Base-by-base conservation (phyloP, 331 rosid genomes). In the Acacia pycnantha region DNA sequence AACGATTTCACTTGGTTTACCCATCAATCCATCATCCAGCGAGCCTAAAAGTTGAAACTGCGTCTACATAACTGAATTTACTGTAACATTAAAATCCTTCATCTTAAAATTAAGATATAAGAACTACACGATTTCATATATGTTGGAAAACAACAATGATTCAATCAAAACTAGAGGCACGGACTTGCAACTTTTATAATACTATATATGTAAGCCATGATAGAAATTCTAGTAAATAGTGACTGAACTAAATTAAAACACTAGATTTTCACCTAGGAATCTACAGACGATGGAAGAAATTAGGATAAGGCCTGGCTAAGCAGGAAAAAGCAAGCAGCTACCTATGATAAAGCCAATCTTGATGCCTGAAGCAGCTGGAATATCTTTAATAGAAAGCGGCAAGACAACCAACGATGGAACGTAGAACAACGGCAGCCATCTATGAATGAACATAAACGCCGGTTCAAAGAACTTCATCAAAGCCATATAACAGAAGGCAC, bases 391-490 rank as follows among this genome's bases (percentile, higher is more conserved):
- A n/a, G n/a, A n/a, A 84, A 95, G 91, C 1, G 98, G 98, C 72
- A 95, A 82, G 76, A 92, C 90, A 82, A 93, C 97, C 88, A 93
- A 82, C 72, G 97, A 88, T 14, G 98, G 96, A 83, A 95, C 98
- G 70, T 95, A 95, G 82, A 93, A 95, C 86, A 95, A 84, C 5
- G 98, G 98, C n/a, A 95, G 94, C 96, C 98, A 95, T 82, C 98
- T 90, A 84, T 95, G 98, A 66, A 95, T 95, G 81, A 95, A 95
- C 87, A 92, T 8, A 43, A 90, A 88, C 33, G 96, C 98, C 1
- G 98, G 98, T 75, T 93, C 86, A 81, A 95, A 95, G 90, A 93
- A 95, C 74, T 83, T 84, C 92, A 89, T 73, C 88, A 93, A 78
- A 77, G 90, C 85, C 9, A 77, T 82, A 1, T 97, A 16, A 92